A percentile compares a stretch with the other conserved stretches of the same genome.
phyloP scores from a whole-genome alignment of 148 eudicot genomes.

The Limonium bicolor region DNA sequence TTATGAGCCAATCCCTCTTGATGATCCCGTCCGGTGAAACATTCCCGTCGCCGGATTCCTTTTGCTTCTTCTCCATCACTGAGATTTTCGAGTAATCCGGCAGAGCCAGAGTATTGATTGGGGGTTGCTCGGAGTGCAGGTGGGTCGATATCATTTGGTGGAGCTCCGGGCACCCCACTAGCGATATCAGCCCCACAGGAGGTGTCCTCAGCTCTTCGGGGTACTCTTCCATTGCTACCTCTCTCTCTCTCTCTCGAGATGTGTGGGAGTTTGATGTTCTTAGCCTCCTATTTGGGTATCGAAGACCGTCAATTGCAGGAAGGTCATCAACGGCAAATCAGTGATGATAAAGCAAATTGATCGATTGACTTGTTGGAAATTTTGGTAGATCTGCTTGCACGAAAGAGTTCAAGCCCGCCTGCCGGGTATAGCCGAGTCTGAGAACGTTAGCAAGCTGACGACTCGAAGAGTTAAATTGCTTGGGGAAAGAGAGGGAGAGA shows the following conservation, averaged over 20 bases:
- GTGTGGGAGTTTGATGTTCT: background rate
- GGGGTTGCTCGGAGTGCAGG: slow-evolving; percentile 76
- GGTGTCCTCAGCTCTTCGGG: slow-evolving; percentile 90
- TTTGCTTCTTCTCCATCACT: slow-evolving; percentile 19
- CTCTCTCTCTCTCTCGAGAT: background rate
- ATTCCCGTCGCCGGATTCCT: slow-evolving; percentile 8
- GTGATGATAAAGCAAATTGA: too few relatives aligned
- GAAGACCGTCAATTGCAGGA: too few relatives aligned
- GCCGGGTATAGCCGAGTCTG: too few relatives aligned
- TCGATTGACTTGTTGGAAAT: too few relatives aligned
- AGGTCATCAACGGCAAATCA: too few relatives aligned
- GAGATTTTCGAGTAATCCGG: slow-evolving; percentile 79
- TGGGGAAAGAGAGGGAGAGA: too few relatives aligned
- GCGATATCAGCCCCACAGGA: slow-evolving; percentile 59
- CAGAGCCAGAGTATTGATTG: slow-evolving; percentile 79
- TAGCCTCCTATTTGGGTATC: too few relatives aligned
- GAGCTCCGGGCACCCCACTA: slow-evolving; percentile 59
- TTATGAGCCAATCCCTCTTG: slow-evolving; percentile 69
- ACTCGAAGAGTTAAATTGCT: too few relatives aligned
- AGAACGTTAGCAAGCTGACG: too few relatives aligned
- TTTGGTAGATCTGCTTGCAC: too few relatives aligned
- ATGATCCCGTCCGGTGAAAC: slow-evolving; percentile 31
- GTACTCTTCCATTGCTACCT: slow-evolving; percentile 60
- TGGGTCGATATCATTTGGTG: slow-evolving; percentile 55
- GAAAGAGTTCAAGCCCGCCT: too few relatives aligned